phyloP scores from a whole-genome alignment of 176 grass and related monocot species.

The Paspalum notatum region DNA sequence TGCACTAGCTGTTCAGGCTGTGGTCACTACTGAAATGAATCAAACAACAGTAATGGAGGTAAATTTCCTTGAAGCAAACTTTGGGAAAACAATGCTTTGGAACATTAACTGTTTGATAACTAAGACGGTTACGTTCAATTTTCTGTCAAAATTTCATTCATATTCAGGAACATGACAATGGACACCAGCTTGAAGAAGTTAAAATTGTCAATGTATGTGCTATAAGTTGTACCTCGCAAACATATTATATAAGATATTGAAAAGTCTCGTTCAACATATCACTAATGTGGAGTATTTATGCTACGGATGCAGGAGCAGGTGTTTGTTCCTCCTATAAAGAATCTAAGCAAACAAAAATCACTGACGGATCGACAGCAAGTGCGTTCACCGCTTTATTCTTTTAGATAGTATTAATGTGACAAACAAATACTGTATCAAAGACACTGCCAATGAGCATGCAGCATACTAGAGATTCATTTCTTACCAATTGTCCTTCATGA shows the following conservation, averaged over 20 bases:
- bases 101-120: constrained; percentile 20
- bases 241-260: constrained; percentile 34
- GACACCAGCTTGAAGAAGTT: constrained; percentile 44
- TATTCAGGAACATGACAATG: constrained; percentile 55
- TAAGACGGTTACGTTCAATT: constrained; percentile 27
- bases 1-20: constrained; percentile 38
- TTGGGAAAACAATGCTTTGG: constrained; percentile 11
- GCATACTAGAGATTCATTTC: constrained; percentile 32
- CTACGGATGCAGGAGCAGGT: constrained; percentile 60
- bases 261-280: constrained; percentile 13
- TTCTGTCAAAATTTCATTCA: constrained; percentile 41
- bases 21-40: constrained; percentile 51
- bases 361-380: constrained; percentile 83
- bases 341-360: constrained; percentile 87
- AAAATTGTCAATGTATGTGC: constrained; percentile 44
- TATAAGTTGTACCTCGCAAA: constrained; percentile 31
- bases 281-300: constrained; percentile 32
- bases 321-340: constrained; percentile 49
- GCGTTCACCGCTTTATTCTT: constrained; percentile 19
- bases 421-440: constrained; percentile 18
- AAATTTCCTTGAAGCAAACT: constrained; percentile 17
- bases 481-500: constrained; percentile 34
- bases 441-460: not conserved
- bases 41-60: constrained; percentile 53
- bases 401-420: not conserved